Base-by-base conservation (phyloP, 2,329 filamentous ascomycete genomes). In the Hypoxylon sp. region DNA sequence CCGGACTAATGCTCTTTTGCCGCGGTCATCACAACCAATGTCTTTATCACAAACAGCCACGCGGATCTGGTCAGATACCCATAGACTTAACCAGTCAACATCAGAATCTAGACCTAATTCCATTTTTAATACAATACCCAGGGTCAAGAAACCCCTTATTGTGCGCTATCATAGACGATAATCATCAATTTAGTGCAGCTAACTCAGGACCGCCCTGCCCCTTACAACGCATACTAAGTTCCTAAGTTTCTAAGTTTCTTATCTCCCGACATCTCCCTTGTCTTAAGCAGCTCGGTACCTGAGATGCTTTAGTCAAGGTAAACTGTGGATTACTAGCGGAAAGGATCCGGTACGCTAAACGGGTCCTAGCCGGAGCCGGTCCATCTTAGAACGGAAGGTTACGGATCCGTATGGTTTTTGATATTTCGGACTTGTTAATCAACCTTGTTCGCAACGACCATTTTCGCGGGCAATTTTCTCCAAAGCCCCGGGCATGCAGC, bases 401-500 rank as follows among this genome's bases (percentile, higher is more conserved):
- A n/a, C n/a, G n/a, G n/a, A n/a, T n/a, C n/a, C n/a, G n/a, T n/a
- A n/a, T n/a, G n/a, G n/a, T n/a, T n/a, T n/a, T n/a, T n/a, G n/a
- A n/a, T n/a, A 38, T 23, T 21, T 7, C 21, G 21, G n/a, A 32
- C 29, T 21, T 17, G 17, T 12, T 35, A 23, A 38, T 31, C 12
- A 16, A 13, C 15, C 31, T 15, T 9, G 38, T 38, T 31, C 19
- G 27, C 34, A 32, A 47, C n/a, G n/a, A n/a, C n/a, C n/a, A n/a
- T n/a, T n/a, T n/a, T 2, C 6, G 12, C 12, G n/a, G 3, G 11
- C 19, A 12, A 6, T 31, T 13, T 30, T 41, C 26, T 8, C 12
- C 19, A 42, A 20, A 43, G 7, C n/a, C n/a, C n/a, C n/a, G n/a
- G n/a, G n/a, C 13, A 15, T 27, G 7, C 23, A 44, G 21, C 45